phyloP scores from a whole-genome alignment of 495 filamentous ascomycete genomes.

The Tetracladium marchalianum region DNA sequence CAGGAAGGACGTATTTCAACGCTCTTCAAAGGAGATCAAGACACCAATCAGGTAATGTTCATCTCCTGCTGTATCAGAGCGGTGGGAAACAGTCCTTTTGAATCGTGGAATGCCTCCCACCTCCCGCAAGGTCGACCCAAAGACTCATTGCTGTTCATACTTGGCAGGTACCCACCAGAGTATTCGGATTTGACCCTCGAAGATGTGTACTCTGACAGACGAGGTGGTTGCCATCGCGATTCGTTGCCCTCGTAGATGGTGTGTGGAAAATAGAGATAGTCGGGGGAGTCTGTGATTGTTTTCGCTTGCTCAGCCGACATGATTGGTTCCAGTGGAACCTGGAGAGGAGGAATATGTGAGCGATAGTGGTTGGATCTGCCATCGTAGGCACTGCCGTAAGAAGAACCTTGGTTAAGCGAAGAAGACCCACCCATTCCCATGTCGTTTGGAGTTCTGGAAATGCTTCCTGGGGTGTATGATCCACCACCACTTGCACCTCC shows the following conservation, averaged over 20 bases:
- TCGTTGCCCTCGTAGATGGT: conserved; percentile 14
- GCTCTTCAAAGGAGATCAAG: background rate
- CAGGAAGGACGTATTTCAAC: background rate
- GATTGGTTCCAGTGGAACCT: conserved; percentile 17
- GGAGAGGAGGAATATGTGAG: conserved; percentile 2
- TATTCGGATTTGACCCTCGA: conserved; percentile 17
- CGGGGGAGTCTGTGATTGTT: conserved; percentile 12
- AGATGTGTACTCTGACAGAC: conserved; percentile 7
- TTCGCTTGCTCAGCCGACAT: conserved; percentile 19
- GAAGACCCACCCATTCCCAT: conserved; percentile 14
- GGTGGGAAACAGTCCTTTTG: conserved; percentile 17
- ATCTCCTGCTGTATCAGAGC: conserved; percentile 12
- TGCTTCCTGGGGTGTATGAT: conserved; percentile 25
- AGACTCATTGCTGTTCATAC: conserved; percentile 8
- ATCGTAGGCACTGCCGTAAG: conserved; percentile 8
- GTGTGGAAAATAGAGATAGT: conserved; percentile 18
- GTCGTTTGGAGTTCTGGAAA: conserved; percentile 12
- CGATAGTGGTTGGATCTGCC: conserved; percentile 13
- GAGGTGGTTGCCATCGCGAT: conserved; percentile 7
- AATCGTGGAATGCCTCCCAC: conserved; percentile 14
- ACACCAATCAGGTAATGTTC: conserved; percentile 9
- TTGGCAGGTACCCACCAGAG: conserved; percentile 8
- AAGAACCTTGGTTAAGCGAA: conserved; percentile 8
- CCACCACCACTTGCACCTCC: conserved; percentile 37
- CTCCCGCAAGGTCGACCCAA: conserved; percentile 16